These are phyloP conservation scores for Coniochaeta pulveracea DNA, from an alignment of 2,329 filamentous ascomycete genomes.

Conservation along the genomic window DNA sequence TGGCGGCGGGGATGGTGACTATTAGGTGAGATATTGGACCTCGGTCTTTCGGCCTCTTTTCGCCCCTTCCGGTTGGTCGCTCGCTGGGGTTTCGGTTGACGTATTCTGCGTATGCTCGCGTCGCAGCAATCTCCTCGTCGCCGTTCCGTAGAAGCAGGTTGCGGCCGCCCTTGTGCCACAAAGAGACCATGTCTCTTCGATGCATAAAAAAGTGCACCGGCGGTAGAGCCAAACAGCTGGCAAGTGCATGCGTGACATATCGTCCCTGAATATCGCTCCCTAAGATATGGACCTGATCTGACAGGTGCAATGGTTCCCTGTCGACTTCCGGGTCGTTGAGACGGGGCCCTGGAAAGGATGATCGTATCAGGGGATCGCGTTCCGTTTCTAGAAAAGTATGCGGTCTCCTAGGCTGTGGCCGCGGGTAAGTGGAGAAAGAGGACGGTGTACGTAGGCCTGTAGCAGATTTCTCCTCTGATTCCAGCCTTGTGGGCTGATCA, in stretches of 20 bases:
- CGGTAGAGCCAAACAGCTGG: conserved; percentile 15
- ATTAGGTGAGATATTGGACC: conserved; percentile 11
- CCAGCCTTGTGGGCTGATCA: no score
- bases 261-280: conserved; percentile 15
- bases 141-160: conserved; percentile 11
- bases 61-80: no score
- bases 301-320: no score
- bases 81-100: no score
- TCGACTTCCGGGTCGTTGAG: no score
- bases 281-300: conserved; percentile 17
- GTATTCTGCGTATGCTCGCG: conserved; percentile 8
- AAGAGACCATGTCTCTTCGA: conserved; percentile 10
- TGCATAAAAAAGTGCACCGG: conserved; percentile 18
- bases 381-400: no score
- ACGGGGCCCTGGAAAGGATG: no score
- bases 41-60: not conserved
- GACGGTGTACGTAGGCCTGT: no score
- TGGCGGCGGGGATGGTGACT: conserved; percentile 17
- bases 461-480: no score
- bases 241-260: conserved; percentile 19
- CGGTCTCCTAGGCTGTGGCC: no score
- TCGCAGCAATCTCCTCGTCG: conserved; percentile 6
- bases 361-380: no score
- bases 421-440: no score
- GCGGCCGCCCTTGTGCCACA: conserved; percentile 12